Base-by-base conservation (phyloP, 768 basidiomycete genomes). In the Amanita muscaria region DNA sequence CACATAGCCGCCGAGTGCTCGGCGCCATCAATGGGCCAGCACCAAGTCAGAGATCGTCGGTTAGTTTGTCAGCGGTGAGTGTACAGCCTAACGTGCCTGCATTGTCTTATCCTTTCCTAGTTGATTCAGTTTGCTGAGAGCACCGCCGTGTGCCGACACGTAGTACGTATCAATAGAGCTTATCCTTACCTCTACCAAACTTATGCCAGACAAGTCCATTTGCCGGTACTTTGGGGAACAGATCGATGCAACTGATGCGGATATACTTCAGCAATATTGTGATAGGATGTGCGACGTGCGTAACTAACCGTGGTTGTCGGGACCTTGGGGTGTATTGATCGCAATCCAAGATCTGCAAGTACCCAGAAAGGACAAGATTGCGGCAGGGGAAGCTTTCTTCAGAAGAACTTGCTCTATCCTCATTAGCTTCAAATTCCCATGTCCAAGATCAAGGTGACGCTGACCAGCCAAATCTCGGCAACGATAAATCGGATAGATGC, bases 191-290 rank as follows among this genome's bases (percentile, higher is more conserved):
- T 14, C 35, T 3, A 22, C 2, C 19, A 5, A 42, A 9, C 14
- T 15, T 12, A 7, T n/a, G 36, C n/a, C n/a, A n/a, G n/a, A n/a
- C n/a, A 40, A 89, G 83, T 67, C 72, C 2, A 80, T 90, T 47
- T 89, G 88, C 55, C 77, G 76, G 36, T 88, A 86, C 57, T 90
- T 91, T 51, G 88, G 84, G 1, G 88, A 90, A 60, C 49, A 53
- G 0, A 74, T 88, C 29, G 70, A 84, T 49, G 53, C 62, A 5
- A 59, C 55, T 9, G 69, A 83, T 50, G 51, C 64, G 7, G 66
- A 64, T 5, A 47, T 67, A 9, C 58, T 72, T 41, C 69, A 68
- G 44, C 54, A 55, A 3, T 78, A 84, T 51, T 91, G 88, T 53
- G 61, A 81, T 41, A 66, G 69, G 37, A 89, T 88, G 85, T 91